A percentile compares a stretch with the other conserved stretches of the same genome.
phyloP scores from a whole-genome alignment of 2,329 filamentous ascomycete genomes.

The Pseudogymnoascus sp. region DNA sequence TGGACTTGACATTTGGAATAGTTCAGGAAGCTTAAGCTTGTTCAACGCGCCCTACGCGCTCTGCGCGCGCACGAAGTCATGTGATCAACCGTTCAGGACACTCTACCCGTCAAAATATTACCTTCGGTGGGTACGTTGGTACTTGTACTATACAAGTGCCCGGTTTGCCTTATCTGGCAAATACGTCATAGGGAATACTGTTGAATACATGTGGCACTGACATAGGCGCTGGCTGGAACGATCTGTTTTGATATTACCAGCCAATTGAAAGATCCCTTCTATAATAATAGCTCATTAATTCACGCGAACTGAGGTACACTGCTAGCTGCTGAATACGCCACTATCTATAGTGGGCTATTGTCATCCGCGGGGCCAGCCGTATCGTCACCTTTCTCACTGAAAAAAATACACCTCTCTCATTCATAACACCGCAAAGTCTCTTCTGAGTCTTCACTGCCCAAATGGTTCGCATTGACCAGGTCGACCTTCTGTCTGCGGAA shows the following conservation, averaged over 20 bases:
- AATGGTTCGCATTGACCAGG: conserved; percentile 86
- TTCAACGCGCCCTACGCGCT: neutral
- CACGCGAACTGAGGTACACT: neutral
- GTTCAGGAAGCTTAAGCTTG: neutral
- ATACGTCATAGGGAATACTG: neutral
- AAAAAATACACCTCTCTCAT: neutral
- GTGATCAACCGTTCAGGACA: neutral
- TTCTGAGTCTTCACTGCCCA: neutral
- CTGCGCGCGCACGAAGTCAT: neutral
- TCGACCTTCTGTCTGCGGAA: conserved; percentile 82
- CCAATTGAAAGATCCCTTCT: neutral
- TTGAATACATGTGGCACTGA: conserved; percentile 2
- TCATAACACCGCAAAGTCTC: neutral
- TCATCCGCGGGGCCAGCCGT: neutral
- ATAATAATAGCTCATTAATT: neutral
- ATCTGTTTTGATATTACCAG: neutral
- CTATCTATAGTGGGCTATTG: neutral
- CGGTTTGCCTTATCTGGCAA: conserved; percentile 4
- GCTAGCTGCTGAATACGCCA: neutral
- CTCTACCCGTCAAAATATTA: conserved; percentile 1
- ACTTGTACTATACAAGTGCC: conserved; percentile 1
- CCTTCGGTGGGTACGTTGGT: neutral
- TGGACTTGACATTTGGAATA: neutral
- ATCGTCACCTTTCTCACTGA: neutral
- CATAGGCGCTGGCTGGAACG: conserved; percentile 3